phyloP scores from a whole-genome alignment of 2,329 filamentous ascomycete species.

The Trichoderma semiorbis region DNA sequence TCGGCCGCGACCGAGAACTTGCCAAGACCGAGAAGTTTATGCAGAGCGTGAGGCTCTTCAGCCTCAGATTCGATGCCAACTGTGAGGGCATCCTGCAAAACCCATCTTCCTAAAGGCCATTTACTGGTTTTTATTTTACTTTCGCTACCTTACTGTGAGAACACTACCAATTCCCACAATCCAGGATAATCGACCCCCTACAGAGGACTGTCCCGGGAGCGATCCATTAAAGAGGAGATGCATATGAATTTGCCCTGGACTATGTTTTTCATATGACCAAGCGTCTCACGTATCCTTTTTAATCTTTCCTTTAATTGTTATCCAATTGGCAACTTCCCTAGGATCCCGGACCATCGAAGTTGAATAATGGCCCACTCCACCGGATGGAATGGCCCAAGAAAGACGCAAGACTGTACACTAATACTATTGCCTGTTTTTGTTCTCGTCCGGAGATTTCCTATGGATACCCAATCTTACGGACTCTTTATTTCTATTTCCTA shows the following conservation, averaged over 20 bases:
- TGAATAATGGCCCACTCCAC: neutral
- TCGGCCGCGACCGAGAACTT: conserved; percentile 85
- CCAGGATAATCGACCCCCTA: conserved; percentile 12
- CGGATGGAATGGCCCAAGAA: conserved; percentile 19
- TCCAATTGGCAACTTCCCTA: conserved; percentile 16
- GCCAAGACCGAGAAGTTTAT: conserved; percentile 91
- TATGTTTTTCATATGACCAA: neutral
- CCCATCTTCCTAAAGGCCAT: conserved; percentile 48
- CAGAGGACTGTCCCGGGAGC: conserved; percentile 6
- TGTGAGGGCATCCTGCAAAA: conserved; percentile 79
- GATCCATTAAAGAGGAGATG: conserved; percentile 16
- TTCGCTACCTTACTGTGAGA: neutral
- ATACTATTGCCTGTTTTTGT: conserved; percentile 2
- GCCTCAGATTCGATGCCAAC: conserved; percentile 91
- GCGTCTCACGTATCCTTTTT: conserved; percentile 16
- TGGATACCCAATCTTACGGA: conserved; percentile 20
- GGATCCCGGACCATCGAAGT: conserved; percentile 18
- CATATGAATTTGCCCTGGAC: conserved; percentile 12
- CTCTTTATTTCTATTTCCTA: conserved; percentile 15
- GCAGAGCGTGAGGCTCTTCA: conserved; percentile 83
- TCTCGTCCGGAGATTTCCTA: conserved; percentile 17
- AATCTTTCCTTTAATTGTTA: conserved; percentile 20
- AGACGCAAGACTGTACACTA: conserved; percentile 20
- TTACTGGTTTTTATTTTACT: neutral
- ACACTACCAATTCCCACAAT: neutral